Evolutionary conservation across 73 alveolate genomes (phyloP).

Genomic region (Urostyla sp.): DNA sequence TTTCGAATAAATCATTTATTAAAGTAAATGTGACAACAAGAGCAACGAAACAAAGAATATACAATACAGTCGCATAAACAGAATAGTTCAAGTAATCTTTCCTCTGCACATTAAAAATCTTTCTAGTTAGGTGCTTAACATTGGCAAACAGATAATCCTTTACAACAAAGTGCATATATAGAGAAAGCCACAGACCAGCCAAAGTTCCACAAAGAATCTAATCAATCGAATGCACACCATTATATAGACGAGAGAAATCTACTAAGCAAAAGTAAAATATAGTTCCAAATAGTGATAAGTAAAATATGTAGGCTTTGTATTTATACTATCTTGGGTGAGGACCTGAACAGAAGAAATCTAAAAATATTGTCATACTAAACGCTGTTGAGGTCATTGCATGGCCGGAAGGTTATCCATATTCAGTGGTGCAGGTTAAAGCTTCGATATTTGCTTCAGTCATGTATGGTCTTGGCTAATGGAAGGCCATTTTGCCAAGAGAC

Average conservation of each 20-base stretch:
- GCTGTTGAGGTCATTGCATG: conserved; percentile 13
- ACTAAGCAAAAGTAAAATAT: not conserved
- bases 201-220: not conserved
- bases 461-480: conserved; percentile 47
- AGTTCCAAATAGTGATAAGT: not conserved
- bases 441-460: conserved; percentile 16
- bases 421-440: conserved; percentile 23
- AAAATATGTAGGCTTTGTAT: not conserved
- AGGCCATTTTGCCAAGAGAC: not conserved
- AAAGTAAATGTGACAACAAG: not conserved
- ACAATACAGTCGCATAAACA: not conserved
- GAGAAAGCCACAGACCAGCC: conserved; percentile 24
- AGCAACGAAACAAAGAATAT: conserved; percentile 4
- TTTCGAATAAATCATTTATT: not conserved
- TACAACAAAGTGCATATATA: conserved; percentile 16
- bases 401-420: conserved; percentile 51
- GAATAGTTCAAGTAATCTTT: not conserved
- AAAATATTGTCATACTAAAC: not conserved
- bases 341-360: not conserved
- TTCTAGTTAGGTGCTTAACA: not conserved
- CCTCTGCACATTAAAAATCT: not conserved
- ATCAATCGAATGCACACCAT: conserved; percentile 35
- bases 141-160: not conserved
- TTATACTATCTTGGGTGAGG: not conserved
- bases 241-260: conserved; percentile 8